Evolutionary conservation across 2,329 filamentous ascomycete genomes (phyloP).

Genomic region (Botryotinia calthae): DNA sequence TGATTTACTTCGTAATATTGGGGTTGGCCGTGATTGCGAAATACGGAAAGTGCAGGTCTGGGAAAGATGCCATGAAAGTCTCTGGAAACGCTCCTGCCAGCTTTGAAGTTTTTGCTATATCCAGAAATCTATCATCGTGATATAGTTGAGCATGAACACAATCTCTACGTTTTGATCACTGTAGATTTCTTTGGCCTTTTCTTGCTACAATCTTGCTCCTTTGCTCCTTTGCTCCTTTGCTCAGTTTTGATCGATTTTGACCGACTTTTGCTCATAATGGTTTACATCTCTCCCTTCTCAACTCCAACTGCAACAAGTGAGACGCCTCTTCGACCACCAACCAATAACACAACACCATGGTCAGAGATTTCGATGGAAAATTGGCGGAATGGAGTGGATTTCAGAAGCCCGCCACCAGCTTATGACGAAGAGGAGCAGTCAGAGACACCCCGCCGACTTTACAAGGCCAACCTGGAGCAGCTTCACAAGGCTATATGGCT

Average conservation of each 20-base stretch:
- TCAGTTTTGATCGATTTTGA: slow-evolving; percentile 18
- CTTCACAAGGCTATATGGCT: slow-evolving; percentile 14
- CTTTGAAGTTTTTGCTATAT: neutral
- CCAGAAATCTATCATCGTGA: neutral
- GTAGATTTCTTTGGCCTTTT: slow-evolving; percentile 7
- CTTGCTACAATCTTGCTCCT: slow-evolving; percentile 7
- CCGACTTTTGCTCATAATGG: slow-evolving; percentile 21
- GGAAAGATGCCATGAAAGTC: neutral
- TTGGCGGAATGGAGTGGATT: slow-evolving; percentile 18
- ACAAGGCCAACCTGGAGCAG: slow-evolving; percentile 1
- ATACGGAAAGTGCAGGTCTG: neutral
- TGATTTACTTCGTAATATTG: neutral
- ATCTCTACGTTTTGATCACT: neutral
- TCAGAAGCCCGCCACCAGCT: slow-evolving; percentile 17
- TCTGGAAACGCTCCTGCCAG: neutral
- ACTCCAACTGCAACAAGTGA: slow-evolving; percentile 15
- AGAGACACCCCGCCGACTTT: neutral
- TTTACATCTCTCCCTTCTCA: slow-evolving; percentile 23
- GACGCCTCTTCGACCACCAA: slow-evolving; percentile 19
- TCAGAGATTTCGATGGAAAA: slow-evolving; percentile 29
- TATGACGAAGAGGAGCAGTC: neutral
- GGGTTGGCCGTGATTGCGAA: neutral
- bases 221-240: slow-evolving; percentile 1
- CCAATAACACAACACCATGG: slow-evolving; percentile 26
- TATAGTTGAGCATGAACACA: neutral